Evolutionary conservation across 441 rosid species (phyloP), one percentile per base, ranked within the genome.

Genomic region (Populus trichocarpa): DNA sequence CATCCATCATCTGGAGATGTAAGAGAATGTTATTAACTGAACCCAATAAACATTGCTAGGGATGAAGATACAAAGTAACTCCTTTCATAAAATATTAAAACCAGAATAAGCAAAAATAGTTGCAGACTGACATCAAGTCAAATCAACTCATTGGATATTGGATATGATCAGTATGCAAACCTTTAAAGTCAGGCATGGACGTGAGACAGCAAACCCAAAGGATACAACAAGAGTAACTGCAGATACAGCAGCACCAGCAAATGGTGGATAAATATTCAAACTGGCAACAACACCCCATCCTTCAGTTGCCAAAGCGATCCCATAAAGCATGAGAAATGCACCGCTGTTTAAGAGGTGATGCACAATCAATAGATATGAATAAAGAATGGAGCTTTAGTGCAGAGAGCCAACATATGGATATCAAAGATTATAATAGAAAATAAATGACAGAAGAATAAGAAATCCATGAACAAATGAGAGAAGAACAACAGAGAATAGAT

Each of bases 231-330:
- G 98, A 75, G 98, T 93, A 80, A 95, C 86, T 69, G 99, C 99
- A 25, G 99, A 97, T 67, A 97, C 99, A 79, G 99, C 98, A 84
- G 99, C 98, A 83, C 99, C 99, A 83, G 99, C 99, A 86, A 94
- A 97, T 22, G 99, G 99, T 69, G 99, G 99, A 87, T 94, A 93
- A 78, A 97, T 94, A 80, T 83, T 89, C 89, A 97, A 92, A 89
- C 99, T 97, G 78, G 99, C 99, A 81, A 97, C 98, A 42, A 97
- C 99, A 71, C 99, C 99, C 99, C 99, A 97, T 79, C 98, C 99
- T 84, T 97, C 99, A 77, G 89, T 95, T 82, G 99, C 99, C 88
- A 97, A 89, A 36, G 99, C 99, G 84, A 97, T 89, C 84, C 99
- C 99, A 87, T 95, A 97, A 72, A 97, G 94, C 88, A 97, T 85